These are phyloP conservation scores for Leccinellum luteum DNA, from an alignment of 768 basidiomycete species.

Conservation along the genomic window DNA sequence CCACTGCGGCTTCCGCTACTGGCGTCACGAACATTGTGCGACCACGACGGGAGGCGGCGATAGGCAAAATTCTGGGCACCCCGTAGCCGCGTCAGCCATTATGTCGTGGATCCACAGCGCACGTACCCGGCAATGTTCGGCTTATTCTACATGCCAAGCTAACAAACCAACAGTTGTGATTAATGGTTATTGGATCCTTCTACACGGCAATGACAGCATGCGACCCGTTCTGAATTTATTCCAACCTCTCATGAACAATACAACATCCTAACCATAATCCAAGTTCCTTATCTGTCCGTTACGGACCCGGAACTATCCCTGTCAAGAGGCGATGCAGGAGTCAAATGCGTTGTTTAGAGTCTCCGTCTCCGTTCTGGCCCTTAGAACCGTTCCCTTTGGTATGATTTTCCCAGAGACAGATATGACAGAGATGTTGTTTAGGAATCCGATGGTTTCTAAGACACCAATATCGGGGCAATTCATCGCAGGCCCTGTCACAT, in stretches of 20 bases:
- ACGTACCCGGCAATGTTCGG: background rate
- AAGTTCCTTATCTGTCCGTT: background rate
- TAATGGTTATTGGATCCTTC: background rate
- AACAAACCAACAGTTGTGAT: background rate
- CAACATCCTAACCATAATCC: conserved; percentile 1
- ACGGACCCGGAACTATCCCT: conserved; percentile 1
- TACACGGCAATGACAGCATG: background rate
- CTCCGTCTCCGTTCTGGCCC: background rate
- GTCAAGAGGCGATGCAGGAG: background rate
- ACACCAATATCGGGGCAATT: background rate
- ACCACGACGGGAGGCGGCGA: background rate
- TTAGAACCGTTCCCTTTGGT: background rate
- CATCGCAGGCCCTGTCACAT: conserved; percentile 1
- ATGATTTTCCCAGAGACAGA: conserved; percentile 1
- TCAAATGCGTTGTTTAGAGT: background rate
- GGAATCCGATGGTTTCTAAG: background rate
- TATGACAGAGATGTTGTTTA: background rate
- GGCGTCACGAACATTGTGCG: background rate
- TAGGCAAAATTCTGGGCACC: background rate
- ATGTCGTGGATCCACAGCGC: background rate
- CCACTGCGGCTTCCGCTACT: background rate
- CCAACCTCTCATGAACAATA: background rate
- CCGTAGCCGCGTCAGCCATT: background rate
- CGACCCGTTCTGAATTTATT: background rate
- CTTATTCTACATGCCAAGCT: background rate